Conservation (phyloP, 148 eudicot genomes). For the Silene uniflora region DNA sequence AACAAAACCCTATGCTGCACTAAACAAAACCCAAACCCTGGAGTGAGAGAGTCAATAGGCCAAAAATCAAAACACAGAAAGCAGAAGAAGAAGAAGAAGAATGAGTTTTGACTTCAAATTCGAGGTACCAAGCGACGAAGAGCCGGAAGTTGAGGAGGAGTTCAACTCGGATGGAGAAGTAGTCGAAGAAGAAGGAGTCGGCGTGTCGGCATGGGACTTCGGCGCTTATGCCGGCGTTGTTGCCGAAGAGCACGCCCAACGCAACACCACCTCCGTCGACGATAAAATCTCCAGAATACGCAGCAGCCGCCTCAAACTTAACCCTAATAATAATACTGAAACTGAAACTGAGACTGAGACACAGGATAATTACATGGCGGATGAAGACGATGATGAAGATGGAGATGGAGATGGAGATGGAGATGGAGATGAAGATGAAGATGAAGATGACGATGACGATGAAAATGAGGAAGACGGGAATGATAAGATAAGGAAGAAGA, state of each 20-base stretch:
- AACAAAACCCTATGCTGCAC: too few relatives aligned
- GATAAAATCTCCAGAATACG: conserved; percentile 56
- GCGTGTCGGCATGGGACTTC: conserved; percentile 87
- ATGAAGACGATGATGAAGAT: conserved; percentile 63
- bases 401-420: conserved; percentile 25
- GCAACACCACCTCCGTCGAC: conserved; percentile 82
- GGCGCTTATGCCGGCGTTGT: conserved; percentile 67
- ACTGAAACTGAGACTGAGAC: neutral
- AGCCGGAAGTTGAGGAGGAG: conserved; percentile 28
- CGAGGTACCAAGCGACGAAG: conserved; percentile 53
- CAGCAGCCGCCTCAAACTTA: conserved; percentile 21
- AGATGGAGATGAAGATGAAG: conserved; percentile 32
- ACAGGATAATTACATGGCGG: conserved; percentile 37
- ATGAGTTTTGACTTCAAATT: conserved; percentile 35
- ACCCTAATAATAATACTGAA: conserved; percentile 12
- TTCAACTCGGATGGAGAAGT: neutral
- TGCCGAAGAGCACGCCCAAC: conserved; percentile 71
- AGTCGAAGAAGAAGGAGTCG: conserved; percentile 1
- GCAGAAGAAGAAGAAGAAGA: neutral
- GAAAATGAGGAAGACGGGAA: conserved; percentile 48
- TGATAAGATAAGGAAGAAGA: conserved; percentile 33
- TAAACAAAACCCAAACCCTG: too few relatives aligned
- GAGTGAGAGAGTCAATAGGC: too few relatives aligned
- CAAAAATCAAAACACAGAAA: too few relatives aligned
- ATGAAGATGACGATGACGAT: conserved; percentile 41